Percentiles rank a stretch among this genome's conserved stretches.
Conservation (phyloP, 768 basidiomycete genomes). For the Tulasnella sp. region DNA sequence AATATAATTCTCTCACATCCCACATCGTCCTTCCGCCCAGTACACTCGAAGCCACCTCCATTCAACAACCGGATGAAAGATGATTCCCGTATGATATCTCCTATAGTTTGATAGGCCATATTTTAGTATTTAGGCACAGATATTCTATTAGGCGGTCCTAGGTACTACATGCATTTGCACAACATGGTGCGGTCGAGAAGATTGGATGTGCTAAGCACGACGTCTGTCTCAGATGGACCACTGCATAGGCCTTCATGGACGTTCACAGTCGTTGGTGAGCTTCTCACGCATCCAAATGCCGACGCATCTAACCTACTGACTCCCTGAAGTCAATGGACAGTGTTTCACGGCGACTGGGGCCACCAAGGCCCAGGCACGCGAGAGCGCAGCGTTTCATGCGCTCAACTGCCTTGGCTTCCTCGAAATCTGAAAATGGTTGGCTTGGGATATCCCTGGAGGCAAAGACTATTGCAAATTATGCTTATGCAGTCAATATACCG, state of each 20-base stretch:
- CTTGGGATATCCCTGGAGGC: too few species aligned
- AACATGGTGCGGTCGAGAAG: neutral
- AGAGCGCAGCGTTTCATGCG: neutral
- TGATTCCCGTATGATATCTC: neutral
- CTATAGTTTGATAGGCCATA: neutral
- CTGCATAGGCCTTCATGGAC: neutral
- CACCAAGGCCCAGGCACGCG: neutral
- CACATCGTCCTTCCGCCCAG: neutral
- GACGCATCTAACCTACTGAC: neutral
- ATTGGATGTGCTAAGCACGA: neutral
- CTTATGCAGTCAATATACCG: too few species aligned
- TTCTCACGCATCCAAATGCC: neutral
- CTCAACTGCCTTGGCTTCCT: neutral
- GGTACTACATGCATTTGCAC: neutral
- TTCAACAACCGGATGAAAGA: neutral
- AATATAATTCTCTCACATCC: too few species aligned
- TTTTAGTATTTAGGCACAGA: neutral
- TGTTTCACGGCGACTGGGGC: neutral
- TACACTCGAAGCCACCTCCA: neutral
- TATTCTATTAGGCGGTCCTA: neutral
- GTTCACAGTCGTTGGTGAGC: neutral
- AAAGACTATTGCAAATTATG: too few species aligned
- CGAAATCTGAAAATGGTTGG: neutral
- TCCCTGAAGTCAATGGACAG: neutral
- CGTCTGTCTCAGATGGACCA: neutral